Percentiles rank a stretch among this genome's conserved stretches.
Conservation (phyloP, 2,329 filamentous ascomycete species). For the Sclerotinia nivalis region DNA sequence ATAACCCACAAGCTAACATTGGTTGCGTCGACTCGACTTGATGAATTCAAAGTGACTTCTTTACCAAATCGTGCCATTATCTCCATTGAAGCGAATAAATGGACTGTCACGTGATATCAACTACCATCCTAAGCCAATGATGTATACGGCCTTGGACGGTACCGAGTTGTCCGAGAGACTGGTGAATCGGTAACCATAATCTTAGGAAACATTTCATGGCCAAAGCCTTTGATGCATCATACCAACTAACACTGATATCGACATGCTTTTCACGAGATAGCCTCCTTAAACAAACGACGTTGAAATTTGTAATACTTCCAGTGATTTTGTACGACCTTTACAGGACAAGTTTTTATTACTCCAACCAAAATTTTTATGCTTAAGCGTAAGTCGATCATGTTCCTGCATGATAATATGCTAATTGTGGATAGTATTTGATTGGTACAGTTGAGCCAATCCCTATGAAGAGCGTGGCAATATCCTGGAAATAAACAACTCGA, state of each 20-base stretch:
- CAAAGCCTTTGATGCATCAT: neutral
- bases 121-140: neutral
- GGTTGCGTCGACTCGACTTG: neutral
- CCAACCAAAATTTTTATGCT: neutral
- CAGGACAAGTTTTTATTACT: neutral
- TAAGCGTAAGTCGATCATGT: neutral
- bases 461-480: conserved; percentile 17
- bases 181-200: neutral
- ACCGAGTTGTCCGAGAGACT: neutral
- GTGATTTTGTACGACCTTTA: neutral
- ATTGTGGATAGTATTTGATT: conserved; percentile 2
- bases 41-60: neutral
- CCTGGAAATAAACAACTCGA: neutral
- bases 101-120: neutral
- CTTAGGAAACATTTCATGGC: neutral
- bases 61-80: neutral
- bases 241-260: neutral
- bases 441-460: conserved; percentile 6
- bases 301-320: neutral
- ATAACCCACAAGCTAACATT: neutral
- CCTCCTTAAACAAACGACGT: conserved; percentile 2
- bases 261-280: neutral
- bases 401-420: conserved; percentile 15
- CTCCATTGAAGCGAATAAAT: neutral
- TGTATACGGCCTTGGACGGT: neutral